Evolutionary conservation across 345 rosid genomes (phyloP), one percentile per base, ranked within the genome.

Genomic region (Capsella bursapastoris): DNA sequence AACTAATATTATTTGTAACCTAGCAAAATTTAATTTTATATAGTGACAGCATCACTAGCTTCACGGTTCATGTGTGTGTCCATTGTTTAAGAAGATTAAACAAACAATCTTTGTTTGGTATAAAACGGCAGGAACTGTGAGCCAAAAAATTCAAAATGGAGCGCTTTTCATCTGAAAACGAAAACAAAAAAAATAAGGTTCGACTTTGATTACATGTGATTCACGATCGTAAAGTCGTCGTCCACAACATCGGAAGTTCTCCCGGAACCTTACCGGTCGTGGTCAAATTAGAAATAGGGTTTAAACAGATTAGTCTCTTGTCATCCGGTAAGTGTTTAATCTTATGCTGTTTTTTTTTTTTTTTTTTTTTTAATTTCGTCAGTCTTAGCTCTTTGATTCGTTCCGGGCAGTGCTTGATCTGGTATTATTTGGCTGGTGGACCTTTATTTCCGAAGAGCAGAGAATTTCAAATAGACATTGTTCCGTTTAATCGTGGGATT

Each of bases 71-170:
- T 40, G 16, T 40, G 48, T 14, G 11, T 56, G 45, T 40, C 6
- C 13, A 25, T 6, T 3, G 15, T 37, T 37, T 37, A 22, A 22
- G 25, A 22, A 22, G 25, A 22, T 1, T 8, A 37, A 8, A 37
- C 25, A 22, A 22, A 22, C 25, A 37, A 7, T 37, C 8, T 8
- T 37, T 8, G 10, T 43, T 57, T 57, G 15, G 12, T 60, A 13
- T 4, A 0, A 71, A 71, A 75, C 79, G 69, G 63, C 79, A 68
- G 7, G 73, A 4, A 35, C 1, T 61, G 64, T 62, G 27, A 32
- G 8, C 27, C 2, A 10, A 0, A 29, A 69, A 61, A 7, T 34
- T 9, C n/a, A 51, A 76, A 62, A 68, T 22, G 70, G 70, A 3
- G 22, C 51, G 70, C 41, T 52, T 32, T 76, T 52, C 49, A 51